A percentile compares a stretch with the other conserved stretches of the same genome.
Evolutionary conservation across 2,329 filamentous ascomycete genomes (phyloP).

Genomic region (Emmonsiellopsis sp.): DNA sequence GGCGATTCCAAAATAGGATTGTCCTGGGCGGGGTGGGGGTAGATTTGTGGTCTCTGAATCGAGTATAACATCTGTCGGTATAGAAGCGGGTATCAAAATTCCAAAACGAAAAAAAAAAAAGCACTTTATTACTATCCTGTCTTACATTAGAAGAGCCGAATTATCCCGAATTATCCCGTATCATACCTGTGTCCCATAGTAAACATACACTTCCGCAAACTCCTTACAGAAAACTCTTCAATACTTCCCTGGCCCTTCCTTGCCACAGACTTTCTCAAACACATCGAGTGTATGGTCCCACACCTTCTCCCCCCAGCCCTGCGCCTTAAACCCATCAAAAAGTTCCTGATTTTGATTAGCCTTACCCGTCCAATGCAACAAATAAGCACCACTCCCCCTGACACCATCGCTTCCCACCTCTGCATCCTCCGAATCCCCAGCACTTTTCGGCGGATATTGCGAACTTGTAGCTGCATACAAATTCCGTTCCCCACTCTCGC

Average conservation of each 20-base stretch:
- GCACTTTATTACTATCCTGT: background rate
- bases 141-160: no score
- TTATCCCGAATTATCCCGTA: no score
- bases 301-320: slow-evolving; percentile 9
- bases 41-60: slow-evolving; percentile 30
- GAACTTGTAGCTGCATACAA: slow-evolving; percentile 10
- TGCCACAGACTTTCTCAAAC: slow-evolving; percentile 9
- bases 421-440: background rate
- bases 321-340: slow-evolving; percentile 7
- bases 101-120: background rate
- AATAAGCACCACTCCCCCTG: slow-evolving; percentile 12
- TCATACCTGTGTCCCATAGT: no score
- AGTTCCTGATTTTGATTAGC: slow-evolving; percentile 5
- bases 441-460: slow-evolving; percentile 6
- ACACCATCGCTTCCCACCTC: slow-evolving; percentile 10
- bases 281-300: slow-evolving; percentile 13
- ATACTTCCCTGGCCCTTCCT: background rate
- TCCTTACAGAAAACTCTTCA: background rate
- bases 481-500: slow-evolving; percentile 12
- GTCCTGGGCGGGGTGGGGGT: slow-evolving; percentile 42
- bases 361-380: slow-evolving; percentile 8
- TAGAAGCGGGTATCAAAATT: background rate
- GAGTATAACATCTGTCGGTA: background rate
- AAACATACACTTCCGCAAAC: no score
- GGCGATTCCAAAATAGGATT: slow-evolving; percentile 15